Evolutionary conservation across 305 asterid species (phyloP), one percentile per base, ranked within the genome.

Genomic region (Fraxinus sp.): DNA sequence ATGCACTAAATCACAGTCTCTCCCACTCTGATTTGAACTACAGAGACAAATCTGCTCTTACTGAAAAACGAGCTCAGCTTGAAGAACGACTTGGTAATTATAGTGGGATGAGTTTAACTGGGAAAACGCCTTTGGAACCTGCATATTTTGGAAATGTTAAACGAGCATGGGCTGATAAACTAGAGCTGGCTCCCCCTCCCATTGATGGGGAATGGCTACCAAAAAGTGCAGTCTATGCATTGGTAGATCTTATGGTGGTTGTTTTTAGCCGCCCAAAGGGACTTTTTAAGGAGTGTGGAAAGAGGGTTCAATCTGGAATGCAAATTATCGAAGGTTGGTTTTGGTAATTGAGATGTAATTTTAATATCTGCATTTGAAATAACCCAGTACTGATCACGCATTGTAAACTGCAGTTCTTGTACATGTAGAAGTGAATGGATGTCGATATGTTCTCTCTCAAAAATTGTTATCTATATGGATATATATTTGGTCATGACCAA

Each of bases 131-230:
- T 82, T 81, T 95, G 86, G 99, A 91, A 83, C 98, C 98, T 73
- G 96, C 97, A 52, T 92, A 95, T 87, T 97, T 95, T 88, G 99
- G 99, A 81, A 95, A 93, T 85, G 91, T 90, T 71, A 92, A 88
- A 87, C 90, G 98, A 79, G 94, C 95, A 39, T 91, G 90, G 88
- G 83, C 90, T 55, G 99, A 92, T 80, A 97, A 92, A 88, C 91
- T 97, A 83, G 94, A 87, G 88, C 83, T 97, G 92, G 99, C 98
- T 41, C 96, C 97, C 77, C 96, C 98, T 86, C 99, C 99, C 62
- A 90, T 95, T 89, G 98, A 93, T 87, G 99, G 99, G 83, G 98
- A 97, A 84, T 97, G 99, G 99, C 92, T 97, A 84, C 99, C 99
- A 39, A 97, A 93, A 89, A 89, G 98, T 90, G 99, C 98, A 30